Evolutionary conservation across 345 rosid species (phyloP).

Genomic region (Ailanthus altissimus): DNA sequence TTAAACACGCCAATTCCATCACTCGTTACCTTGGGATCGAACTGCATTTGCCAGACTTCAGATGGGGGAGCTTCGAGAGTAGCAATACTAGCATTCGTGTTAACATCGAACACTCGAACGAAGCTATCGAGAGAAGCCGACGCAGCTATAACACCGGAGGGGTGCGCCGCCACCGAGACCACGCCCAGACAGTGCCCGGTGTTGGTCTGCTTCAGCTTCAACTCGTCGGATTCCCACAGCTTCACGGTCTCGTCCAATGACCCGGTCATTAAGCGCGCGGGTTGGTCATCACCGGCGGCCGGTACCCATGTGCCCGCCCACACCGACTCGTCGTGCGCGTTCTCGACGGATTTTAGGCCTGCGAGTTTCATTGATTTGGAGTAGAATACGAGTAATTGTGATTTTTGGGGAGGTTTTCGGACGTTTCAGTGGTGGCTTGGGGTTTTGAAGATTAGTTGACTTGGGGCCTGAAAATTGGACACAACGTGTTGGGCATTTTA

Average conservation of each 20-base stretch:
- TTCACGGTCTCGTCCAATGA: conserved; percentile 93
- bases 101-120: conserved; percentile 91
- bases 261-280: conserved; percentile 76
- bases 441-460: no score
- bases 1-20: not conserved
- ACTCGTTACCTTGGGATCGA: conserved; percentile 72
- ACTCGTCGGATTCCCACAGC: conserved; percentile 84
- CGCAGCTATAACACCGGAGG: conserved; percentile 90
- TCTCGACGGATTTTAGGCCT: conserved; percentile 76
- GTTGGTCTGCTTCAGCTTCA: conserved; percentile 73
- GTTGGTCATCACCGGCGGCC: conserved; percentile 58
- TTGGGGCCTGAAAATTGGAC: no score
- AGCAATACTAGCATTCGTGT: conserved; percentile 86
- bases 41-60: conserved; percentile 97
- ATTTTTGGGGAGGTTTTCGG: not conserved
- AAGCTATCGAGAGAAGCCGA: conserved; percentile 96
- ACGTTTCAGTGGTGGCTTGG: not conserved
- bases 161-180: conserved; percentile 93
- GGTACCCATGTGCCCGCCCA: conserved; percentile 97
- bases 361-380: conserved; percentile 70
- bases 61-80: conserved; percentile 95
- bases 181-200: conserved; percentile 94
- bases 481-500: no score
- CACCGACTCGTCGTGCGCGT: conserved; percentile 86
- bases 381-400: not conserved